Evolutionary conservation across 179 eudicot genomes (phyloP), one percentile per base, ranked within the genome.

Genomic region (Carnegiea gigantea): DNA sequence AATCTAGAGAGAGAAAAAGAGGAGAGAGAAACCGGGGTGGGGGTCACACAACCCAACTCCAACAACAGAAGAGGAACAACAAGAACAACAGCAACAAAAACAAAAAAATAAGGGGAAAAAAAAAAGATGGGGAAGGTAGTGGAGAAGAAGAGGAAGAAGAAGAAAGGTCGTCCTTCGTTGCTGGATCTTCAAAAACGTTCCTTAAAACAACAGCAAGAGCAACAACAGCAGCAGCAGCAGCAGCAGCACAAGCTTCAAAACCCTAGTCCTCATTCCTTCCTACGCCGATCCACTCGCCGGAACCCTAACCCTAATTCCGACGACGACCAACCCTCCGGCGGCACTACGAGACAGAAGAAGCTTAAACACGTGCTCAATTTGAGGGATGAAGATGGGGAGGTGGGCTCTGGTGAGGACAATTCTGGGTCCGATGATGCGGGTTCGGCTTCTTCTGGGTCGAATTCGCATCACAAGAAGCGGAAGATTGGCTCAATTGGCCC

Each of bases 101-200:
- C 18, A 60, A 44, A 53, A 54, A 23, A 77, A 82, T n/a, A n/a
- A n/a, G n/a, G 38, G 59, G 70, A 38, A 28, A n/a, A 26, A 30
- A 2, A 17, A 40, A 72, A 49, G 38, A 83, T 83, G 90, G 88
- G 88, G 36, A 85, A 83, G 84, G 72, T 78, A 38, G 87, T 82
- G 87, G 81, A 81, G 89, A 86, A 78, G 90, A 87, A 77, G 90
- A 57, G 62, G 62, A 89, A 79, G 90, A 89, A 88, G 90, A 88
- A 89, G 92, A 89, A 89, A 86, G 92, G 92, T 24, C 85, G 90
- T 2, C 92, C 92, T 14, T 89, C 92, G 81, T 89, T 88, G 21
- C 81, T 86, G 70, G 92, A 89, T 88, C 88, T 89, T 75, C 92
- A 89, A 70, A 89, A 88, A 51, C 90, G 90, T n/a, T 53, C 72